Evolutionary conservation across 2,329 filamentous ascomycete species (phyloP).

Genomic region (Aspergillus felis): DNA sequence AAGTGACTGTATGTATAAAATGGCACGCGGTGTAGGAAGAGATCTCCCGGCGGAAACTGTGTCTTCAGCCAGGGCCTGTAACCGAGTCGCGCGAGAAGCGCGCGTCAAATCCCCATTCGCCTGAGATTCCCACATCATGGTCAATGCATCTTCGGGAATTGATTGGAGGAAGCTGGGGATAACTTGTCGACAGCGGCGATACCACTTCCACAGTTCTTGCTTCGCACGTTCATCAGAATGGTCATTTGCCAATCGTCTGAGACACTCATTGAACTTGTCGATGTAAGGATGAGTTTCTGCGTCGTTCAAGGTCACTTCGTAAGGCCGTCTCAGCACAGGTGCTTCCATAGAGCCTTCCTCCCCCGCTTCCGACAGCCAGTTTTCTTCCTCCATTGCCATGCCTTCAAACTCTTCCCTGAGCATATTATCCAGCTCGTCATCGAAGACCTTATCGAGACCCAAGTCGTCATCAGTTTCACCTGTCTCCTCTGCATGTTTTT

Average conservation of each 20-base stretch:
- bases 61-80: constrained; percentile 62
- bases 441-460: constrained; percentile 36
- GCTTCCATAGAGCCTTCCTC: constrained; percentile 14
- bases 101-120: constrained; percentile 41
- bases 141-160: constrained; percentile 60
- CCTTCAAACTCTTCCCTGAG: constrained; percentile 36
- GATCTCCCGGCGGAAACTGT: constrained; percentile 57
- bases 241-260: constrained; percentile 29
- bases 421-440: constrained; percentile 41
- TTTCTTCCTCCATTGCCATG: constrained; percentile 34
- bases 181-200: constrained; percentile 47
- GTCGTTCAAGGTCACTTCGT: constrained; percentile 32
- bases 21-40: constrained; percentile 55
- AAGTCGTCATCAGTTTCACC: constrained; percentile 20
- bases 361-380: constrained; percentile 28
- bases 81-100: constrained; percentile 54
- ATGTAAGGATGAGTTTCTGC: constrained; percentile 37
- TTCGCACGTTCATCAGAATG: constrained; percentile 24
- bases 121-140: constrained; percentile 62
- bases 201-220: constrained; percentile 48
- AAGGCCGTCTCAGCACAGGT: constrained; percentile 17
- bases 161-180: constrained; percentile 47
- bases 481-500: constrained; percentile 38
- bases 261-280: constrained; percentile 37
- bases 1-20: constrained; percentile 66